Evolutionary conservation across 2,329 filamentous ascomycete genomes (phyloP).

Genomic region (Paramyrothecium sp.): DNA sequence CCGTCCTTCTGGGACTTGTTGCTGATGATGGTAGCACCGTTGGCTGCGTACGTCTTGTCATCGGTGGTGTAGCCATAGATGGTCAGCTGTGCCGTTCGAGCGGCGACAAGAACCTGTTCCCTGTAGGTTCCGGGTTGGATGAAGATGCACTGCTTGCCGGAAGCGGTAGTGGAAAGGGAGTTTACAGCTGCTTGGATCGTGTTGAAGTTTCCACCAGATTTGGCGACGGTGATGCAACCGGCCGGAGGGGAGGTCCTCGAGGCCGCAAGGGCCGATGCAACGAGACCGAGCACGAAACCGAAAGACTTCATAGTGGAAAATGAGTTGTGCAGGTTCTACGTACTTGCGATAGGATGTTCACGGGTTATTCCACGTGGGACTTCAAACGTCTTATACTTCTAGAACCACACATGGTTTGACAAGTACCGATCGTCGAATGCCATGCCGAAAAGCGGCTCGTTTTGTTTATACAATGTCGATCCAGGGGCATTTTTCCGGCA

Average conservation of each 20-base stretch:
- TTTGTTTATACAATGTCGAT: neutral
- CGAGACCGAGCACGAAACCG: neutral
- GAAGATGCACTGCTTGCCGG: slow-evolving; percentile 29
- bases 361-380: neutral
- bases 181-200: slow-evolving; percentile 20
- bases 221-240: slow-evolving; percentile 28
- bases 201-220: slow-evolving; percentile 16
- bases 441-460: no score
- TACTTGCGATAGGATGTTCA: neutral
- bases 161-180: slow-evolving; percentile 53
- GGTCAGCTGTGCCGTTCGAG: slow-evolving; percentile 49
- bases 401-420: neutral
- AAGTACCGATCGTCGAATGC: neutral
- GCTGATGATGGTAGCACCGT: slow-evolving; percentile 54
- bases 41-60: slow-evolving; percentile 47
- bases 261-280: slow-evolving; percentile 12
- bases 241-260: slow-evolving; percentile 25
- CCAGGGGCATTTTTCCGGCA: neutral
- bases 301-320: neutral
- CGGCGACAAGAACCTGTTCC: slow-evolving; percentile 56
- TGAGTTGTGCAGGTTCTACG: neutral
- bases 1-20: slow-evolving; percentile 36
- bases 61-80: slow-evolving; percentile 57
- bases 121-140: slow-evolving; percentile 49
- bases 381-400: neutral